Percentiles rank a stretch among this genome's conserved stretches.
These are phyloP conservation scores for Phycomyces blakesleeanus DNA, from an alignment of 192 early-diverging fungal genomes.

Conservation along the genomic window DNA sequence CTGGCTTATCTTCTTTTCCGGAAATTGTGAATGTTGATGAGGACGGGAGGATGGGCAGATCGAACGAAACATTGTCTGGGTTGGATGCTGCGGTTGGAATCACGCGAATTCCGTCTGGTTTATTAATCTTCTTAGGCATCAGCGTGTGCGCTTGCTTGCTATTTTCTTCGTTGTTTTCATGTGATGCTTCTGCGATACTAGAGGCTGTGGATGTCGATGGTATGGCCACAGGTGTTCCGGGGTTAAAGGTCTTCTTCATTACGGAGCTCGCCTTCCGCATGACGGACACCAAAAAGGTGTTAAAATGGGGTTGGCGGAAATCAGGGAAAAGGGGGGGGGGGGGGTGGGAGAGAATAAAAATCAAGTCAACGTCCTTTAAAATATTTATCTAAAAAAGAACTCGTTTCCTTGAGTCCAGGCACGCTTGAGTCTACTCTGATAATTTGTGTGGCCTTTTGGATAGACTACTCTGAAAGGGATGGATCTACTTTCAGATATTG, in stretches of 20 bases:
- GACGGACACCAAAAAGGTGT: neutral
- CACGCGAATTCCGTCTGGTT: neutral
- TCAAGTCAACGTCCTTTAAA: too few relatives aligned
- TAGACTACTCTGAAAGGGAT: too few relatives aligned
- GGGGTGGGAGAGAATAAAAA: too few relatives aligned
- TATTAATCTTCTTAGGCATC: neutral
- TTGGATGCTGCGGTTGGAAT: neutral
- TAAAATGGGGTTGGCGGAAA: too few relatives aligned
- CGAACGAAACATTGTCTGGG: neutral
- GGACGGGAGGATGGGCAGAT: constrained; percentile 13
- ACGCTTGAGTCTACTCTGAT: too few relatives aligned
- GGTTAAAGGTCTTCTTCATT: constrained; percentile 13
- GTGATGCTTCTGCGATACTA: neutral
- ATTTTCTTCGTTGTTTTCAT: neutral
- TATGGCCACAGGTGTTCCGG: neutral
- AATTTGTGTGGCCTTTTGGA: too few relatives aligned
- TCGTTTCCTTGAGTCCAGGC: too few relatives aligned
- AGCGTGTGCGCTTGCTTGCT: neutral
- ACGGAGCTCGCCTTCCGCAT: neutral
- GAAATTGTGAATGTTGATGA: constrained; percentile 20
- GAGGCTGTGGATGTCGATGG: constrained; percentile 6
- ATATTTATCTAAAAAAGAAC: too few relatives aligned
- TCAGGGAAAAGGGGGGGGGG: too few relatives aligned
- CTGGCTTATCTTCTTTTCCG: constrained; percentile 51
- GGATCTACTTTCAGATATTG: too few relatives aligned